phyloP scores from a whole-genome alignment of 2,329 filamentous ascomycete species.

The Rhinocladiella similis region DNA sequence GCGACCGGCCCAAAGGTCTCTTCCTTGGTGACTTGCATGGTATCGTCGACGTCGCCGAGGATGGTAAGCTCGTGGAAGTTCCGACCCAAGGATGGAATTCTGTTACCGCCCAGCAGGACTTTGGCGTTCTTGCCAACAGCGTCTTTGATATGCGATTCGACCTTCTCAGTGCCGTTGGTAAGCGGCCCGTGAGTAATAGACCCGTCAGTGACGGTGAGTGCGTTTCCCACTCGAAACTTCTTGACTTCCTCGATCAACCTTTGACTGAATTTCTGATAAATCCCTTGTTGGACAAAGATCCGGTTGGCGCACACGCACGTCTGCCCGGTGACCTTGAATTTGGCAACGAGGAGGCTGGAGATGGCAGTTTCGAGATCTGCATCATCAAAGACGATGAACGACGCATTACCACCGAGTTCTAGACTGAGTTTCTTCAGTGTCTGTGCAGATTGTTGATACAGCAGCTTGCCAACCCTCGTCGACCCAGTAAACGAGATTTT shows the following conservation, averaged over 20 bases:
- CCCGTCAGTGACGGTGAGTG: slow-evolving; percentile 62
- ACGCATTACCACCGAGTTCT: slow-evolving; percentile 45
- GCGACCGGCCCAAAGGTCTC: slow-evolving; percentile 57
- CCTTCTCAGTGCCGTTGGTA: slow-evolving; percentile 25
- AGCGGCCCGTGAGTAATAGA: slow-evolving; percentile 74
- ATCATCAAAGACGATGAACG: slow-evolving; percentile 43
- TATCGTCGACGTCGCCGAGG: slow-evolving; percentile 57
- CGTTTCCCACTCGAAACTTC: slow-evolving; percentile 70
- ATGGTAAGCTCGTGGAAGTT: slow-evolving; percentile 61
- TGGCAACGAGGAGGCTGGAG: slow-evolving; percentile 11
- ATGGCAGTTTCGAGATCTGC: slow-evolving; percentile 35
- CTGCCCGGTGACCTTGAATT: slow-evolving; percentile 24
- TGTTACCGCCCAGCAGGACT: slow-evolving; percentile 28
- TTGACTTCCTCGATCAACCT: slow-evolving; percentile 72
- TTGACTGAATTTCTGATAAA: slow-evolving; percentile 72
- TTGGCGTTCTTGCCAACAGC: slow-evolving; percentile 27
- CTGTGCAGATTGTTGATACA: slow-evolving; percentile 33
- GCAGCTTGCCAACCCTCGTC: slow-evolving; percentile 34
- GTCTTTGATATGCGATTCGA: slow-evolving; percentile 21
- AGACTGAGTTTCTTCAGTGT: slow-evolving; percentile 44
- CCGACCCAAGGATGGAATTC: slow-evolving; percentile 37
- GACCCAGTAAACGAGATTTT: slow-evolving; percentile 35
- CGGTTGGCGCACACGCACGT: slow-evolving; percentile 58
- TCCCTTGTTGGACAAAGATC: slow-evolving; percentile 72
- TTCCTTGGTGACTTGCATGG: slow-evolving; percentile 57